Base-by-base conservation (phyloP, 306 rosid species). In the Gastrolobium villosum region DNA sequence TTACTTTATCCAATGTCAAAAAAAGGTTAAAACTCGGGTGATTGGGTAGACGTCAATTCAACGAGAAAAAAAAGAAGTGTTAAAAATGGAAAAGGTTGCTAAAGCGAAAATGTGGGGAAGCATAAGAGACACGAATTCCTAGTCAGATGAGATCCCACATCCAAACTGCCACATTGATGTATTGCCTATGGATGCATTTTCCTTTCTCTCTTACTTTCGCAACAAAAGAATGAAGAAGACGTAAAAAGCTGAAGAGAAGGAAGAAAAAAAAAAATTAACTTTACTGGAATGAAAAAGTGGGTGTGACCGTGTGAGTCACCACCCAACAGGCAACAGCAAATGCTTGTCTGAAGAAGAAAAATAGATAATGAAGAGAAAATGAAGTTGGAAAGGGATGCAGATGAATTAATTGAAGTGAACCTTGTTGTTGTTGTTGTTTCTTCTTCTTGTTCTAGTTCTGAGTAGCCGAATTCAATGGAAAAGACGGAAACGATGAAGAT, bases 71-170 rank as follows among this genome's bases (percentile, higher is more conserved):
- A 60, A 30, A 26, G 49, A n/a, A 14, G 74, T 6, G 44, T 43
- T 61, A 0, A 45, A 63, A 66, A 73, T 59, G 73, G 81, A 2
- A 74, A 78, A 83, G 35, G 72, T 72, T 59, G 2, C 39, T 6
- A 72, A 81, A 85, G 65, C 44, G 34, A 68, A 73, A 82, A 82
- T 74, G 88, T 70, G 75, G 79, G 70, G 70, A 15, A 68, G 70
- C 57, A 52, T 53, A 31, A 52, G 10, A 30, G 65, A 36, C 76
- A 50, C 78, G 52, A 85, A 61, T 74, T 79, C 65, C 75, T 6
- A 81, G 66, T 67, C 13, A 74, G 73, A 82, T 36, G 77, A 85
- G 84, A 82, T 86, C 86, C 84, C 50, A 82, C 72, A 54, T 48
- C 65, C 57, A 56, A 78, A 69, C 30, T 69, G 26, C 75, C 55